Evolutionary conservation across 1,284 basidiomycete species (phyloP).

Genomic region (Cystobasidium sp.): DNA sequence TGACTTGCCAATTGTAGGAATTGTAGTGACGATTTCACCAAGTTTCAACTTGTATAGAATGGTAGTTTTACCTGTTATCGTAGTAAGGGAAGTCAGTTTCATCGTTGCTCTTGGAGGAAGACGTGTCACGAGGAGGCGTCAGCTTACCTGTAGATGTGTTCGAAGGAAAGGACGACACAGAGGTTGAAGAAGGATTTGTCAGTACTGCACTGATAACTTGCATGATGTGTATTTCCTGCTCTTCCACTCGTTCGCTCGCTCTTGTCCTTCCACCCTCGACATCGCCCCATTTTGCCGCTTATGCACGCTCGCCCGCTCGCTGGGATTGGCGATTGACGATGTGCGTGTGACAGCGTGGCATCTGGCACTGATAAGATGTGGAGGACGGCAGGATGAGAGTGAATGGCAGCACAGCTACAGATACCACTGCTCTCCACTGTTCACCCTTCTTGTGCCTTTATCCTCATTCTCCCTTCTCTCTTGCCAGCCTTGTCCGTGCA

Average conservation of each 20-base stretch:
- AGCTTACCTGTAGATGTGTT: slow-evolving; percentile 13
- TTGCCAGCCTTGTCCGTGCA: background rate
- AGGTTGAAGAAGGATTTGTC: too few species aligned
- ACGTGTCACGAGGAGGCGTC: background rate
- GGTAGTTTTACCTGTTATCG: slow-evolving; percentile 62
- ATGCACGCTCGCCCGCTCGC: background rate
- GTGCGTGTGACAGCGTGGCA: background rate
- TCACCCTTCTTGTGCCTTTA: background rate
- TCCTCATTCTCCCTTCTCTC: background rate
- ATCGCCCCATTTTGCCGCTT: too few species aligned
- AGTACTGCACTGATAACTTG: too few species aligned
- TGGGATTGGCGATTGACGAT: background rate
- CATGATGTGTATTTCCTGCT: too few species aligned
- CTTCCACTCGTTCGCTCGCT: too few species aligned
- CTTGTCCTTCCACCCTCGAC: too few species aligned
- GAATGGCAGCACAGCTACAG: background rate
- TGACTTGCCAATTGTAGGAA: slow-evolving; percentile 90
- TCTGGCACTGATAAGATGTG: background rate
- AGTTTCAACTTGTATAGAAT: slow-evolving; percentile 99
- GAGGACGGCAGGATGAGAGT: background rate
- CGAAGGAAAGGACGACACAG: too few species aligned
- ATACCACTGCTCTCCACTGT: background rate
- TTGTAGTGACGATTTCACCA: slow-evolving; percentile 98
- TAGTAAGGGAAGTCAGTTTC: background rate
- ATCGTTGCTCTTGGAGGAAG: background rate